Evolutionary conservation across 2,329 filamentous ascomycete genomes (phyloP), one percentile per base, ranked within the genome.

Genomic region (Xylaria arbuscula): DNA sequence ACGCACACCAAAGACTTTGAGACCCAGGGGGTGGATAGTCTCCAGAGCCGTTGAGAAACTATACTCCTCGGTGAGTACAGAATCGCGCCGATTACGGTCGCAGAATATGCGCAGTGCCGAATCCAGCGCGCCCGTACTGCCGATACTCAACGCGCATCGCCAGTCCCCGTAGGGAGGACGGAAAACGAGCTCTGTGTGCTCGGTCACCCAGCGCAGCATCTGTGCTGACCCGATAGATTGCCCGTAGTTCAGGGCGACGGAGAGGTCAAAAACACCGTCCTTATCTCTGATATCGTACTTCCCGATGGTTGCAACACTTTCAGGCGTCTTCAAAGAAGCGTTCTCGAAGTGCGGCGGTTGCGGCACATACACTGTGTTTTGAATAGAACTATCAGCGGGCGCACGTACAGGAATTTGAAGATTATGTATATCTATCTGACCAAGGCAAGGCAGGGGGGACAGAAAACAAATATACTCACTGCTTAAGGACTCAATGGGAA

Each of bases 141-240:
- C 96, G 48, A 95, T 88, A 2, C 90, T 94, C 83, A 98, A 86
- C 63, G 90, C 90, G 75, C 93, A 93, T 72, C 88, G 86, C 96
- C 96, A 99, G 82, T 99, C 94, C 19, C 90, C 87, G 78, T 98
- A 98, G 0, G 93, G 93, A 17, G 95, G 94, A 69, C 89, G 86
- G 80, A 93, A 93, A 17, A 97, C 89, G 64, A 98, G 89, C 81
- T 99, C 95, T 0, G 94, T 97, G 81, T 98, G 96, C 83, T 99
- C 96, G 0, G 94, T 97, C 59, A 98, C 86, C 82, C 92, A 98
- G 68, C 96, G 90, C 70, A 98, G 83, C 79, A 99, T 85, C 81
- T 97, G 96, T 3, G 93, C 92, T 11, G 93, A 89, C 19, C 96
- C 96, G 19, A 89, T 89, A 9, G 94, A 90, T 81, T 97, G 94